A percentile compares a stretch with the other conserved stretches of the same genome.
phyloP scores from a whole-genome alignment of 805 yeast genomes.

The Dipodascopsis uninucleata region DNA sequence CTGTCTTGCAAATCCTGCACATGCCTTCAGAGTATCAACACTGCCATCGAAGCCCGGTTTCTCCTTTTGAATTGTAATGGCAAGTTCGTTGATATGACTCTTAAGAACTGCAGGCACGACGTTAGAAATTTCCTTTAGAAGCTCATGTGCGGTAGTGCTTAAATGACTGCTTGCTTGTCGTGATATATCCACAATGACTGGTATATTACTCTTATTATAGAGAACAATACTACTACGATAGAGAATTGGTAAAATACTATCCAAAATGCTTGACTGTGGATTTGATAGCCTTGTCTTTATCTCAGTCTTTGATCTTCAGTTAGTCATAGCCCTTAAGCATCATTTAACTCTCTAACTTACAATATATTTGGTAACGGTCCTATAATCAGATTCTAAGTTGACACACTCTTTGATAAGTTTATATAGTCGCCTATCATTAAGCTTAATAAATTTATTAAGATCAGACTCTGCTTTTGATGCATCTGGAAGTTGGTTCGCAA shows the following conservation, averaged over 20 bases:
- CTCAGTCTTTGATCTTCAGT: slow-evolving; percentile 42
- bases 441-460: slow-evolving; percentile 49
- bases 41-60: slow-evolving; percentile 32
- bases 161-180: slow-evolving; percentile 38
- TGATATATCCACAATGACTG: slow-evolving; percentile 48
- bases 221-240: slow-evolving; percentile 59
- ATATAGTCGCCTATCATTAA: slow-evolving; percentile 58
- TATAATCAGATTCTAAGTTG: slow-evolving; percentile 56
- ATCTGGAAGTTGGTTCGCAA: slow-evolving; percentile 55
- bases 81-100: slow-evolving; percentile 53
- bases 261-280: slow-evolving; percentile 46
- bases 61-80: slow-evolving; percentile 38
- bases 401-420: slow-evolving; percentile 54
- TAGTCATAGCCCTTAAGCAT: background rate
- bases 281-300: slow-evolving; percentile 47
- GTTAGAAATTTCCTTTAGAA: slow-evolving; percentile 57
- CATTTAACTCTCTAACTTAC: background rate
- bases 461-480: slow-evolving; percentile 47
- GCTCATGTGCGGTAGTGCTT: slow-evolving; percentile 45
- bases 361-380: slow-evolving; percentile 56
- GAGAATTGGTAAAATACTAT: slow-evolving; percentile 54
- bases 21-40: slow-evolving; percentile 51
- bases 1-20: slow-evolving; percentile 55
- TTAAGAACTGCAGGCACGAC: slow-evolving; percentile 62
- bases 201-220: slow-evolving; percentile 63